Percentiles rank a stretch among this genome's conserved stretches.
Evolutionary conservation across 192 early-diverging fungal genomes (phyloP).

Genomic region (Entomortierella lignicola): DNA sequence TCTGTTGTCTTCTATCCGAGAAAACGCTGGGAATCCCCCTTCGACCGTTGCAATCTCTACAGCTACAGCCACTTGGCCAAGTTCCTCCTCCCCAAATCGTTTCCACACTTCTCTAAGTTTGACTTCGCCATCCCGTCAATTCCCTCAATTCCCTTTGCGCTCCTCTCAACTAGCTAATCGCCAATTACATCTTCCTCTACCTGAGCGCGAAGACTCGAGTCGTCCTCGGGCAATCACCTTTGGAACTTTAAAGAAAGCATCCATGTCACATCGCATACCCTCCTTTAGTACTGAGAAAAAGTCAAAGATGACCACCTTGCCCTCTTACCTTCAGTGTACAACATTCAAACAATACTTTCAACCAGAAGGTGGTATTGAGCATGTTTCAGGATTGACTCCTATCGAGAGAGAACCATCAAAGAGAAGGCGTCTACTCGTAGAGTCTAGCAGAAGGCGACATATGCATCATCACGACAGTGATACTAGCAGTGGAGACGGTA

Average conservation of each 20-base stretch:
- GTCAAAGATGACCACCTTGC: constrained; percentile 27
- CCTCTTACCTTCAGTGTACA: constrained; percentile 36
- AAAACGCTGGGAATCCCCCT: background rate
- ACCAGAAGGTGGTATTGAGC: constrained; percentile 22
- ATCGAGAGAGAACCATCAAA: constrained; percentile 26
- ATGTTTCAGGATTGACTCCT: background rate
- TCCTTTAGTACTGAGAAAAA: constrained; percentile 9
- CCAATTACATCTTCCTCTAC: constrained; percentile 3
- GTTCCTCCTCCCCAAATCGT: constrained; percentile 6
- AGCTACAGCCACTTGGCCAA: constrained; percentile 1
- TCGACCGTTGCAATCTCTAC: background rate
- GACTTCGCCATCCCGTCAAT: background rate
- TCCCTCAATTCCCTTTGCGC: constrained; percentile 14
- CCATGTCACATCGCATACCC: constrained; percentile 12
- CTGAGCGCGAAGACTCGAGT: constrained; percentile 35
- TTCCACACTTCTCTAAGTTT: constrained; percentile 10
- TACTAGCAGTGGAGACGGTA: constrained; percentile 12
- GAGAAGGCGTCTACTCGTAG: constrained; percentile 18
- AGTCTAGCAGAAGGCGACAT: constrained; percentile 8
- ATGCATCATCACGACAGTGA: constrained; percentile 18
- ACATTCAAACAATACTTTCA: constrained; percentile 48
- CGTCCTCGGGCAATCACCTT: constrained; percentile 41
- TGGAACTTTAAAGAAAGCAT: constrained; percentile 45
- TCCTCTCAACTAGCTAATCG: constrained; percentile 5
- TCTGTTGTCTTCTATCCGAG: constrained; percentile 1